Evolutionary conservation across 2,329 filamentous ascomycete genomes (phyloP), one percentile per base, ranked within the genome.

Genomic region (Apiospora saccharicola): DNA sequence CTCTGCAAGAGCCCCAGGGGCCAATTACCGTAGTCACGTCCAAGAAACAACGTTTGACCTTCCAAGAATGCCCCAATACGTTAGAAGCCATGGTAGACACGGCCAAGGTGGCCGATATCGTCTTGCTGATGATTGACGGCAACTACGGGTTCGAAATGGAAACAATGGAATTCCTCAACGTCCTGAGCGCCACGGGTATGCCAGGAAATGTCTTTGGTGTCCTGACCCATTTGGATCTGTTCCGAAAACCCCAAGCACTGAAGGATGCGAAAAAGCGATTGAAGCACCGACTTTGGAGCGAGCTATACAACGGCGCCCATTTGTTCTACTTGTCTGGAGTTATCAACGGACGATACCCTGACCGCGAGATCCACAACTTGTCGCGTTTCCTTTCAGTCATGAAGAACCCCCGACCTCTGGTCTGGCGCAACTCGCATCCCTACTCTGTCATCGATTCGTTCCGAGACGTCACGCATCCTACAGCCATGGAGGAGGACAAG

Each of bases 71-170:
- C 80, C 95, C 97, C n/a, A 96, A 98, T 80, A 95, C 96, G 77
- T 90, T 99, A 71, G 95, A 97, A 74, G 93, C 94, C 76, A 98
- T 98, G 94, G 95, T 99, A 75, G 96, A 99, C 82, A 89, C 98
- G 72, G 94, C 96, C 73, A 99, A 99, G 84, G 94, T 99, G 61
- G 96, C 97, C 24, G 96, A 99, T 81, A 98, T 99, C 78, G 94
- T 98, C 7, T 88, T 99, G 69, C 89, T 99, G 72, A 96, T 99
- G 94, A 99, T 99, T 77, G 96, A 99, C 80, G 97, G 96, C 71
- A 98, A 98, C 84, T 99, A 93, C 79, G 97, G 96, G 19, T 99
- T 99, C 80, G 96, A 99, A 84, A 99, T 99, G 96, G 96, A 99
- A 87, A 99, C 96, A 0, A 99, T 99, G 96, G 96, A 99, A 83